Percentiles rank a stretch among this genome's conserved stretches.
These are phyloP conservation scores for Coniochaeta ligniaria DNA, from an alignment of 2,329 filamentous ascomycete species.

Conservation along the genomic window DNA sequence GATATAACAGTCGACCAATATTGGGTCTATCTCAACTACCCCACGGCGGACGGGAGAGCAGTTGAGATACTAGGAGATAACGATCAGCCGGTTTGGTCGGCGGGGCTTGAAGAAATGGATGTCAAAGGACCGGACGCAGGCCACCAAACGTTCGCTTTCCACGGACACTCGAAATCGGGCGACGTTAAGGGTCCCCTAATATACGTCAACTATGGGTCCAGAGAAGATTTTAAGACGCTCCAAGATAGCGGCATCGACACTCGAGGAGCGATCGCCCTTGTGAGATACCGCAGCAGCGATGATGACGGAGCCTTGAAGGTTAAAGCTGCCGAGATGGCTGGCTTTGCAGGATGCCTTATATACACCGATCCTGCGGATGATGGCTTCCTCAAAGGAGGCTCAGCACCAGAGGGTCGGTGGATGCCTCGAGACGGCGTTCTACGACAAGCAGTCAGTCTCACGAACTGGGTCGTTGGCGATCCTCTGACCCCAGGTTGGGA, in stretches of 20 bases:
- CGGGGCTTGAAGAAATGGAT: slow-evolving; percentile 75
- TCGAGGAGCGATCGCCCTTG: slow-evolving; percentile 74
- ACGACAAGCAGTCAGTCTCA: slow-evolving; percentile 71
- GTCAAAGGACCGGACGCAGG: slow-evolving; percentile 54
- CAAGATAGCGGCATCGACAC: slow-evolving; percentile 65
- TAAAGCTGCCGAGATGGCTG: slow-evolving; percentile 80
- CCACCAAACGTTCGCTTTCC: slow-evolving; percentile 72
- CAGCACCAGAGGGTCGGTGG: slow-evolving; percentile 69
- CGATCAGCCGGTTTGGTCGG: slow-evolving; percentile 63
- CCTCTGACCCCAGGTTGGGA: slow-evolving; percentile 86
- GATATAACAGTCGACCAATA: slow-evolving; percentile 71
- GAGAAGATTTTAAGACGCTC: slow-evolving; percentile 72
- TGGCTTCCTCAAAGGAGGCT: slow-evolving; percentile 65
- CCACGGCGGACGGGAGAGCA: slow-evolving; percentile 65
- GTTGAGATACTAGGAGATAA: slow-evolving; percentile 72
- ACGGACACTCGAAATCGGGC: slow-evolving; percentile 81
- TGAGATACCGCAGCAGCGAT: slow-evolving; percentile 72
- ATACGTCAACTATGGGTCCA: slow-evolving; percentile 87
- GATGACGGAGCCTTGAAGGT: slow-evolving; percentile 72
- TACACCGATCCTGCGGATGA: slow-evolving; percentile 88
- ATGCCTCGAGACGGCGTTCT: slow-evolving; percentile 80
- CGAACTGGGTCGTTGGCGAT: slow-evolving; percentile 80
- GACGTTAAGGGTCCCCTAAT: slow-evolving; percentile 81
- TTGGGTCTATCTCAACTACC: slow-evolving; percentile 89
- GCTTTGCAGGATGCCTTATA: slow-evolving; percentile 80